Base-by-base conservation (phyloP, 345 rosid species). In the Lenwebbia sp. region DNA sequence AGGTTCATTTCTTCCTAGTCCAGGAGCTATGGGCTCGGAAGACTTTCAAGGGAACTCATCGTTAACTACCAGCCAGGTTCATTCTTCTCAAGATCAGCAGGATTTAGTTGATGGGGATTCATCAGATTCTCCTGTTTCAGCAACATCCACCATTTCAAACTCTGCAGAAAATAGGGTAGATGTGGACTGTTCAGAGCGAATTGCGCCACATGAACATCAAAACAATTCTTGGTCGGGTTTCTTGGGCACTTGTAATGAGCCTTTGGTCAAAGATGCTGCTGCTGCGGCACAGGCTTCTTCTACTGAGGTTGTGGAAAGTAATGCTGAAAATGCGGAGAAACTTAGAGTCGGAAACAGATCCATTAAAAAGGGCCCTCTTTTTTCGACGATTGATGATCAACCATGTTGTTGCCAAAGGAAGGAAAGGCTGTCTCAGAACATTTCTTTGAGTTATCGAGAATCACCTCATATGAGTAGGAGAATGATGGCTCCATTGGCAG, bases 1-100 rank as follows among this genome's bases (percentile, higher is more conserved):
- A 0, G 99, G 99, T 8, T 97, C 99, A n/a, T 97, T 95, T 91
- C 91, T 97, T 91, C 99, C 99, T 1, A 97, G 99, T 90, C 99
- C 99, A 49, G 90, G 98, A 57, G 99, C 93, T 87, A 92, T 94
- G 95, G 91, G 95, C 51, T 94, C 94, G 2, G 99, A 96, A 84
- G 99, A 97, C 84, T 94, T 93, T 90, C 96, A 92, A 90, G 99
- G 98, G 70, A 97, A 95, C 90, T 96, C 99, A 7, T 97, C 99
- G 8, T 88, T 94, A 76, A 95, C 98, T 86, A 93, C 97, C 30
- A 93, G 95, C 89, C 95, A 93, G 82, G 91, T 92, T 87, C 96
- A 92, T 40, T 95, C 99, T 90, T 96, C 98, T 89, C 93, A 87
- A 58, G 96, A 96, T 86, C 96, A 92, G 84, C 91, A 89, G 84